These are phyloP conservation scores for Melocanna baccifera DNA, from an alignment of 176 grass and related monocot species.

Conservation along the genomic window DNA sequence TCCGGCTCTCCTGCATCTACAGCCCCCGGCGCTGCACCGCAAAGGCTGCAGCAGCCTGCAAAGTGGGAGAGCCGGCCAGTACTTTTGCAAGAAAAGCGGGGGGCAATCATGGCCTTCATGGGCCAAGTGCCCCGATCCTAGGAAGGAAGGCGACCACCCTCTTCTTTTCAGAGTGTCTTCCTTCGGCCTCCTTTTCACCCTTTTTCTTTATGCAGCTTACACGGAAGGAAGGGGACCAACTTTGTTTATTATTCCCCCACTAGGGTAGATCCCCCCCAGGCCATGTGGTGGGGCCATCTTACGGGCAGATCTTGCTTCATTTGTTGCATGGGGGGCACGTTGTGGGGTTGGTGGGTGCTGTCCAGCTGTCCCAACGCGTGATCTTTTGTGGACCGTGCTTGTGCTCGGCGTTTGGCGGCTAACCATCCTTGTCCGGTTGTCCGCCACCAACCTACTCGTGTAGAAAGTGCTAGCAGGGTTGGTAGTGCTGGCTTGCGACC, in stretches of 20 bases:
- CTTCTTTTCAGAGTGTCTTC: not conserved
- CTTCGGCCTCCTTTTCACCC: not conserved
- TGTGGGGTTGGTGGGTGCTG: not conserved
- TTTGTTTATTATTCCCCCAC: slow-evolving; percentile 18
- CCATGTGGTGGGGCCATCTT: slow-evolving; percentile 23
- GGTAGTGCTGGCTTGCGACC: not conserved
- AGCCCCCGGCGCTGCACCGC: not conserved
- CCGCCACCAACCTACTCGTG: not conserved
- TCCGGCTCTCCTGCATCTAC: not conserved
- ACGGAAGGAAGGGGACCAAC: not conserved
- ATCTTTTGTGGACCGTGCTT: not conserved
- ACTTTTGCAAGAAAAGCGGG: not conserved
- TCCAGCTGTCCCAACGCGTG: not conserved
- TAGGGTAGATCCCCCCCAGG: slow-evolving; percentile 5
- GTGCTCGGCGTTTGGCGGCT: not conserved
- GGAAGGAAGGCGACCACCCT: slow-evolving; percentile 10
- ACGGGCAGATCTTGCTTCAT: slow-evolving; percentile 9
- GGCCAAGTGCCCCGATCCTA: not conserved
- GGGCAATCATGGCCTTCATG: not conserved
- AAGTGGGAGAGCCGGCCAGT: not conserved
- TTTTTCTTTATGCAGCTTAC: slow-evolving; percentile 3
- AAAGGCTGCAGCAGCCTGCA: not conserved
- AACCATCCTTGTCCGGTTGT: not conserved
- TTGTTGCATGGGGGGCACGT: not conserved
- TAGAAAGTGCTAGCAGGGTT: not conserved